Conservation (phyloP, 441 rosid species). For the Corymbia calophylla region DNA sequence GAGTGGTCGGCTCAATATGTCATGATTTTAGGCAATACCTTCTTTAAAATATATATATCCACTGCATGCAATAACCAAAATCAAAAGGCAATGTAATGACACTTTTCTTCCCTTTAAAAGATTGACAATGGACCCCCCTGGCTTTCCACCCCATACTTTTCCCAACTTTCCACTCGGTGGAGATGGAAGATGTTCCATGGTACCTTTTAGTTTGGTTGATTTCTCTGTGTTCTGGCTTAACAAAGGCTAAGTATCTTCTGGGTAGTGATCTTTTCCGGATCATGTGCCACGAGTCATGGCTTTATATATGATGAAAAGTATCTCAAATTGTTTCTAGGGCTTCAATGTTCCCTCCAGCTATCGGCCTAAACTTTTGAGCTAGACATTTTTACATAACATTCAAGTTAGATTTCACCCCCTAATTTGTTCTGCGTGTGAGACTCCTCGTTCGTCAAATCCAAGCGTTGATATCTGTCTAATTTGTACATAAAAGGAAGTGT, state of each 20-base stretch:
- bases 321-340: not conserved
- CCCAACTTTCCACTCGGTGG: not conserved
- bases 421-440: not conserved
- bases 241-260: not conserved
- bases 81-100: not conserved
- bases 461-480: not conserved
- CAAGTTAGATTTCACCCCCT: not conserved
- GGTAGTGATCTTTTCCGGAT: not conserved
- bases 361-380: not conserved
- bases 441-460: not conserved
- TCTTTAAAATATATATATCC: not conserved
- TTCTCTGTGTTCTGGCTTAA: not conserved
- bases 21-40: not conserved
- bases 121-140: not conserved
- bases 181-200: not conserved
- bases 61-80: not conserved
- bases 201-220: not conserved
- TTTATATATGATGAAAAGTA: not conserved
- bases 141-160: not conserved
- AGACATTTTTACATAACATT: not conserved
- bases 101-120: not conserved
- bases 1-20: not conserved
- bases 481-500: not conserved
- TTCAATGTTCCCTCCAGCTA: not conserved
- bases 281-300: not conserved